Evolutionary conservation across 1,139 yeast genomes (phyloP).

Genomic region (Trichomonascaceae sp.): DNA sequence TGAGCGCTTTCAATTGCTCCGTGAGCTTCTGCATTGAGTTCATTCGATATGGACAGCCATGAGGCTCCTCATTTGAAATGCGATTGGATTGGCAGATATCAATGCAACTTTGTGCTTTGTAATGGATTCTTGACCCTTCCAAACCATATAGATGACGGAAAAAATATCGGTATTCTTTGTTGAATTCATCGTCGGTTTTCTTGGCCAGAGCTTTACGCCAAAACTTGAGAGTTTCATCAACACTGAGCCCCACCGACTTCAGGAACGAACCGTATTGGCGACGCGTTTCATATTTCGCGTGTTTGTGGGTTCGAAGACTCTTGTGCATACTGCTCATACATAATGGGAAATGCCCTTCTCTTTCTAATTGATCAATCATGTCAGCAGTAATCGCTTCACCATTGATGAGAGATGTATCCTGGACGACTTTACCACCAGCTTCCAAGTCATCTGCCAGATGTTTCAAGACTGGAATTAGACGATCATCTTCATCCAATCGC

Average conservation of each 20-base stretch:
- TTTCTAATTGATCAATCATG: constrained; percentile 50
- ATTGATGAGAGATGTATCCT: constrained; percentile 36
- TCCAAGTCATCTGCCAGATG: constrained; percentile 54
- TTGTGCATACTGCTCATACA: constrained; percentile 70
- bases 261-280: constrained; percentile 79
- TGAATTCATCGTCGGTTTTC: constrained; percentile 66
- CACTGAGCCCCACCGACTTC: constrained; percentile 80
- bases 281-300: constrained; percentile 76
- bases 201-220: constrained; percentile 73
- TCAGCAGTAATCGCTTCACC: constrained; percentile 58
- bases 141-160: constrained; percentile 85
- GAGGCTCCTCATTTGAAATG: constrained; percentile 66
- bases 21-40: constrained; percentile 56
- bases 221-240: constrained; percentile 82
- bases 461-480: constrained; percentile 74
- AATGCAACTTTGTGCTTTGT: constrained; percentile 80
- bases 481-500: constrained; percentile 83
- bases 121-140: constrained; percentile 83
- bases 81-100: constrained; percentile 67
- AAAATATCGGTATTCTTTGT: constrained; percentile 82
- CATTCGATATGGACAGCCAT: constrained; percentile 92
- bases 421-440: constrained; percentile 16
- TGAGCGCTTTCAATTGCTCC: constrained; percentile 55
- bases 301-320: constrained; percentile 55
- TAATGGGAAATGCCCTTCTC: constrained; percentile 68